Evolutionary conservation across 495 filamentous ascomycete species (phyloP).

Genomic region (Echria macrotheca): DNA sequence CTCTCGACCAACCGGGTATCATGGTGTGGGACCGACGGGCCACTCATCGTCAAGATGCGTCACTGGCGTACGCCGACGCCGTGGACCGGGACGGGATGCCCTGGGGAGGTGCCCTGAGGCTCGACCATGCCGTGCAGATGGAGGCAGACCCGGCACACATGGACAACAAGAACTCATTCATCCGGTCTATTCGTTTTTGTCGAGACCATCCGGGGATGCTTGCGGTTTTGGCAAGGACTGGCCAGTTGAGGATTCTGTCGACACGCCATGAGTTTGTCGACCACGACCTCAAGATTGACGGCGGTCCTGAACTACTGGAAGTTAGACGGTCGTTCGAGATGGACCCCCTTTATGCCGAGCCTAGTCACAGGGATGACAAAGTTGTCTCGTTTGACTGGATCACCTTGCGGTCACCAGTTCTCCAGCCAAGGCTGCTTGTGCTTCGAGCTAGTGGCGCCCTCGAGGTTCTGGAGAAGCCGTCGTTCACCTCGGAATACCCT

Average conservation of each 20-base stretch:
- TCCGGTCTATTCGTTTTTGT: slow-evolving; percentile 77
- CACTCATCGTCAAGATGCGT: slow-evolving; percentile 43
- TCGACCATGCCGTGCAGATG: slow-evolving; percentile 56
- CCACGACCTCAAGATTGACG: slow-evolving; percentile 28
- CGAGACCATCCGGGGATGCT: slow-evolving; percentile 67
- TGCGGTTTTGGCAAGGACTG: slow-evolving; percentile 69
- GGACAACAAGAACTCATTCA: slow-evolving; percentile 47
- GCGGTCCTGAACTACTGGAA: slow-evolving; percentile 47
- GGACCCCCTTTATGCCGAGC: slow-evolving; percentile 44
- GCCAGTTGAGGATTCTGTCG: slow-evolving; percentile 69
- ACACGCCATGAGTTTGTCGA: slow-evolving; percentile 58
- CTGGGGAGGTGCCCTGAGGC: slow-evolving; percentile 58
- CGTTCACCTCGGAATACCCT: slow-evolving; percentile 44
- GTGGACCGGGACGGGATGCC: slow-evolving; percentile 45
- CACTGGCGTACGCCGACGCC: slow-evolving; percentile 40
- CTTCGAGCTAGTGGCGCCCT: slow-evolving; percentile 63
- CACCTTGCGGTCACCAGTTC: slow-evolving; percentile 51
- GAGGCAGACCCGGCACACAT: slow-evolving; percentile 38
- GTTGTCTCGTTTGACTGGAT: slow-evolving; percentile 88
- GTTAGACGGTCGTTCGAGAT: slow-evolving; percentile 48
- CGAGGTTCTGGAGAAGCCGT: slow-evolving; percentile 59
- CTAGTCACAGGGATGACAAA: slow-evolving; percentile 47
- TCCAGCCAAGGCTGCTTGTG: slow-evolving; percentile 62
- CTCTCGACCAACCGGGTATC: slow-evolving; percentile 60
- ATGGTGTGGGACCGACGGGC: slow-evolving; percentile 87